Conservation (phyloP, 2,329 filamentous ascomycete species). For the Fusarium pseudograminearum region DNA sequence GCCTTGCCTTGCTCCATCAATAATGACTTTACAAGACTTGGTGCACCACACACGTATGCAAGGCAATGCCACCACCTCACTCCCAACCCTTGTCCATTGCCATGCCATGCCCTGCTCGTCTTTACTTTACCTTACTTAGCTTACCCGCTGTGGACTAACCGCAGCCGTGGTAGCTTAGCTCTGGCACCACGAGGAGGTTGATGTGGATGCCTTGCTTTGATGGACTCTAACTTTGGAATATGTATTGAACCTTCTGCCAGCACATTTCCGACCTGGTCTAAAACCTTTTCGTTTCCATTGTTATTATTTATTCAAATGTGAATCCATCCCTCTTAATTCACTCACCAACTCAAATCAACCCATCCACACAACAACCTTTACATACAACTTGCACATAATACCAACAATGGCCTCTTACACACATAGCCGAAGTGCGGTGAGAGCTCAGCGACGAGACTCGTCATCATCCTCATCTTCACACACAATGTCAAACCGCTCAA, state of each 20-base stretch:
- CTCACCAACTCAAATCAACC: background rate
- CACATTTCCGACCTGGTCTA: constrained; percentile 21
- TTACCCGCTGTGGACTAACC: constrained; percentile 36
- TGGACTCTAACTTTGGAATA: constrained; percentile 7
- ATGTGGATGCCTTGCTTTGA: constrained; percentile 40
- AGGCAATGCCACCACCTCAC: constrained; percentile 18
- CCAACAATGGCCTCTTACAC: constrained; percentile 45
- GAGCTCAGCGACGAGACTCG: constrained; percentile 47
- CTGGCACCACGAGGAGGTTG: constrained; percentile 33
- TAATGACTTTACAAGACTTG: constrained; percentile 30
- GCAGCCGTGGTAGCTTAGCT: constrained; percentile 39
- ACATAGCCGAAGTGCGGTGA: constrained; percentile 44
- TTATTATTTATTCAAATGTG: constrained; percentile 31
- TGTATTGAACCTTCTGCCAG: constrained; percentile 40
- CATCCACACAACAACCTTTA: background rate
- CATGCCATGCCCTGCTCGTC: constrained; percentile 8
- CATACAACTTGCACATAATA: constrained; percentile 4
- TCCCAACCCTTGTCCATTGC: constrained; percentile 26
- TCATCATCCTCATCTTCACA: constrained; percentile 43
- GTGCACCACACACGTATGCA: constrained; percentile 25
- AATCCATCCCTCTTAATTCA: background rate
- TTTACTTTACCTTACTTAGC: constrained; percentile 28
- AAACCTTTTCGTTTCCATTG: constrained; percentile 14
- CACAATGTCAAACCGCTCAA: constrained; percentile 52
- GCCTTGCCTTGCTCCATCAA: constrained; percentile 23